These are phyloP conservation scores for Psilocybe azurescens DNA, from an alignment of 768 basidiomycete genomes.

Conservation along the genomic window DNA sequence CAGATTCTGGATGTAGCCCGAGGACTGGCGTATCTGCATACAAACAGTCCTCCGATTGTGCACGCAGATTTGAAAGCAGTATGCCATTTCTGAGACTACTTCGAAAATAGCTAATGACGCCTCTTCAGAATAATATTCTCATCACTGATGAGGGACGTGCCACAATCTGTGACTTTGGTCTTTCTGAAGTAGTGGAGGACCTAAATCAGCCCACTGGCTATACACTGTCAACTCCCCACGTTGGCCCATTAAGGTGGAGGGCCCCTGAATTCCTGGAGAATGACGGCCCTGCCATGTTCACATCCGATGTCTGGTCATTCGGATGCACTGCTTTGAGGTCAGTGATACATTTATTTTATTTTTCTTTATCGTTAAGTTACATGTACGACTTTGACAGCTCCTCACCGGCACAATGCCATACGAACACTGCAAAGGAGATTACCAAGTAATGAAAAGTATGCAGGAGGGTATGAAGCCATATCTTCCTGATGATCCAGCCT, in stretches of 20 bases:
- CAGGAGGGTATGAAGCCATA: slow-evolving; percentile 24
- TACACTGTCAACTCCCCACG: slow-evolving; percentile 33
- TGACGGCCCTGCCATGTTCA: slow-evolving; percentile 25
- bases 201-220: slow-evolving; percentile 31
- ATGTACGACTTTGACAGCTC: slow-evolving; percentile 20
- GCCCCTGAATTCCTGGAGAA: slow-evolving; percentile 38
- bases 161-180: slow-evolving; percentile 51
- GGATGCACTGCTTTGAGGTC: slow-evolving; percentile 40
- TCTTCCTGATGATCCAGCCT: slow-evolving; percentile 18
- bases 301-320: slow-evolving; percentile 41
- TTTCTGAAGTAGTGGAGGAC: slow-evolving; percentile 39
- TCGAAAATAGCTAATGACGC: background rate
- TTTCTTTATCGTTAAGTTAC: background rate
- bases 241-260: slow-evolving; percentile 39
- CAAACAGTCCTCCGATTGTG: slow-evolving; percentile 38
- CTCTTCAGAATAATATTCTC: slow-evolving; percentile 47
- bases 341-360: slow-evolving; percentile 1
- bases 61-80: slow-evolving; percentile 37
- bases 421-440: slow-evolving; percentile 24
- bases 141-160: slow-evolving; percentile 45
- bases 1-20: slow-evolving; percentile 48
- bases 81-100: slow-evolving; percentile 3
- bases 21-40: slow-evolving; percentile 51
- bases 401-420: slow-evolving; percentile 31
- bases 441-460: slow-evolving; percentile 27